Conservation (phyloP, 2,329 filamentous ascomycete genomes). For the Pochonia chlamydosporia region DNA sequence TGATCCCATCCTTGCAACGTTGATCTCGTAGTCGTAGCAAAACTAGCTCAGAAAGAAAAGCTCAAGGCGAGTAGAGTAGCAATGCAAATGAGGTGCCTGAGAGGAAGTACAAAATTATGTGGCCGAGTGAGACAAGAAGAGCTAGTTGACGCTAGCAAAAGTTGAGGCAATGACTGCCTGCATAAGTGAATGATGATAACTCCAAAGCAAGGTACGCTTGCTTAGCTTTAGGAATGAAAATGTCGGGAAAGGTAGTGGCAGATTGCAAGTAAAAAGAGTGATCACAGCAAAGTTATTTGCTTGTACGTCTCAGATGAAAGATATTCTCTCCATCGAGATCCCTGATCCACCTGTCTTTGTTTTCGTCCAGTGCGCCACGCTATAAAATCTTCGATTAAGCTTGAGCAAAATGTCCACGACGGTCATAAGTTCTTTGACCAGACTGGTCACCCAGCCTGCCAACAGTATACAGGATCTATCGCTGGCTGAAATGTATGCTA, state of each 20-base stretch:
- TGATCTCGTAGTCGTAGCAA: not conserved
- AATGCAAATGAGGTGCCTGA: not conserved
- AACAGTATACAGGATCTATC: not conserved
- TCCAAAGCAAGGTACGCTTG: not conserved
- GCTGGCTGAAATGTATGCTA: not conserved
- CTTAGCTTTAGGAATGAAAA: not conserved
- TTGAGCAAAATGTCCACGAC: too few relatives aligned
- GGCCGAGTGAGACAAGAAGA: not conserved
- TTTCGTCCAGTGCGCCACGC: not conserved
- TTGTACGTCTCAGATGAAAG: not conserved
- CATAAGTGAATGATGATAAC: not conserved
- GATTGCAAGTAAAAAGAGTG: not conserved
- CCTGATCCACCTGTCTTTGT: not conserved
- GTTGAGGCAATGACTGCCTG: not conserved
- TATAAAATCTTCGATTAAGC: not conserved
- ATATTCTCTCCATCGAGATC: not conserved
- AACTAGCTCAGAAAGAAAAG: not conserved
- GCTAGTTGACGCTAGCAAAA: not conserved
- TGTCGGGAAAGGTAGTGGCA: not conserved
- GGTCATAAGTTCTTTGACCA: not conserved
- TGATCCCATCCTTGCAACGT: not conserved
- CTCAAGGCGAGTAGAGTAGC: constrained; percentile 4
- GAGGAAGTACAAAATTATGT: not conserved
- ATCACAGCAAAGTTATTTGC: not conserved
- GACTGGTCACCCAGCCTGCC: too few relatives aligned